phyloP scores from a whole-genome alignment of 2,329 filamentous ascomycete genomes.

The Basipetospora chlamydospora region DNA sequence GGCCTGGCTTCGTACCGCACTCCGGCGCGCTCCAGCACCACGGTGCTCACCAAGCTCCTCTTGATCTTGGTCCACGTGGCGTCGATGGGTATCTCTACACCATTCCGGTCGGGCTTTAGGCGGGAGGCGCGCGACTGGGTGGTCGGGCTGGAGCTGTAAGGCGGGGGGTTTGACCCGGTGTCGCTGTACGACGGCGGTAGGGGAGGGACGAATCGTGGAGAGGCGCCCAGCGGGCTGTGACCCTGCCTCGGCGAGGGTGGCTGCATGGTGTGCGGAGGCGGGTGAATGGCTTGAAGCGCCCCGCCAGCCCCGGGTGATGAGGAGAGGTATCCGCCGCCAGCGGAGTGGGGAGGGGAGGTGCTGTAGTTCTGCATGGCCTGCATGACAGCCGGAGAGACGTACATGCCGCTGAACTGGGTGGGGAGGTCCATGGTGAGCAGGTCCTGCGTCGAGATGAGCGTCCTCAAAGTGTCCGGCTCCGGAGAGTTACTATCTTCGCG shows the following conservation, averaged over 20 bases:
- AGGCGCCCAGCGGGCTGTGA: slow-evolving; percentile 1
- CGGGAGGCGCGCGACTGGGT: slow-evolving; percentile 7
- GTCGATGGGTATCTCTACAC: slow-evolving; percentile 39
- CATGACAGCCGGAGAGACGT: slow-evolving; percentile 17
- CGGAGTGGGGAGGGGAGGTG: slow-evolving; percentile 17
- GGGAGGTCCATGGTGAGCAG: slow-evolving; percentile 34
- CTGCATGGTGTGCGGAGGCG: too few relatives aligned
- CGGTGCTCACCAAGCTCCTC: slow-evolving; percentile 39
- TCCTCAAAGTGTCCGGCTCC: slow-evolving; percentile 22
- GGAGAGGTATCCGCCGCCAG: not conserved
- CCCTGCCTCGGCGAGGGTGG: not conserved
- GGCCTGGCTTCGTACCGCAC: slow-evolving; percentile 46
- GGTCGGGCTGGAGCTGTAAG: slow-evolving; percentile 20
- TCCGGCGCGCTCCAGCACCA: slow-evolving; percentile 38
- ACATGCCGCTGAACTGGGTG: slow-evolving; percentile 25
- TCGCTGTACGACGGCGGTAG: slow-evolving; percentile 2
- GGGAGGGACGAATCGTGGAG: slow-evolving; percentile 4
- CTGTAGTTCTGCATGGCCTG: slow-evolving; percentile 17
- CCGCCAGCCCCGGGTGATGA: not conserved
- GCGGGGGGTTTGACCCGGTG: slow-evolving; percentile 14
- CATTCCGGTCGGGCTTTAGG: slow-evolving; percentile 34
- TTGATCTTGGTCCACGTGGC: slow-evolving; percentile 46
- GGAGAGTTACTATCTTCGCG: slow-evolving; percentile 16
- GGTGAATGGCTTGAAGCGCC: too few relatives aligned
- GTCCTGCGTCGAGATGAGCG: slow-evolving; percentile 39